A percentile compares a stretch with the other conserved stretches of the same genome.
These are phyloP conservation scores for Kandelia obovata DNA, from an alignment of 345 rosid species.

Conservation along the genomic window DNA sequence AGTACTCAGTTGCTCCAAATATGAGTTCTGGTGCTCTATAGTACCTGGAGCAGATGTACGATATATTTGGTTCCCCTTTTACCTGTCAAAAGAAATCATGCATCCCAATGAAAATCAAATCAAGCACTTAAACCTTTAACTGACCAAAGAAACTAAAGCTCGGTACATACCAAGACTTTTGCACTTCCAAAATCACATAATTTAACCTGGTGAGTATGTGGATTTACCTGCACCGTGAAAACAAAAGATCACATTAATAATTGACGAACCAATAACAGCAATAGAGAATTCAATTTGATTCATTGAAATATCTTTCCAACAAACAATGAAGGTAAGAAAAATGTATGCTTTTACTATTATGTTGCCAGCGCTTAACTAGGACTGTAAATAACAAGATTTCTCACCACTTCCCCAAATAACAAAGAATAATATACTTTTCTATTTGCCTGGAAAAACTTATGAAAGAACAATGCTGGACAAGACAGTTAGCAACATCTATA, in stretches of 20 bases:
- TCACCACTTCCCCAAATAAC: not conserved
- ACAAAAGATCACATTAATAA: not conserved
- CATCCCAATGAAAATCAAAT: conserved; percentile 5
- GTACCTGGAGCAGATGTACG: conserved; percentile 94
- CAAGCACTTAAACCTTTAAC: not conserved
- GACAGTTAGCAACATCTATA: not conserved
- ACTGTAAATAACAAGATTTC: not conserved
- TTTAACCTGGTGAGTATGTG: conserved; percentile 96
- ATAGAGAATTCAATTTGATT: not conserved
- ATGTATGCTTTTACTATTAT: not conserved
- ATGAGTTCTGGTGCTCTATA: conserved; percentile 98
- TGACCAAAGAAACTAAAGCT: not conserved
- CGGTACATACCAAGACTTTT: conserved; percentile 74
- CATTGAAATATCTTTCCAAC: not conserved
- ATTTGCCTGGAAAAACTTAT: not conserved
- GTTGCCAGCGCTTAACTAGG: not conserved
- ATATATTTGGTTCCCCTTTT: conserved; percentile 95
- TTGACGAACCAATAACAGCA: not conserved
- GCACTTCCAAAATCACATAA: conserved; percentile 99
- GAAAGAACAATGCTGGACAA: not conserved
- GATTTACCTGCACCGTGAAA: conserved; percentile 65
- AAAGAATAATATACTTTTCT: not conserved
- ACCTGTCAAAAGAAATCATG: conserved; percentile 46
- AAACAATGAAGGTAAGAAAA: not conserved
- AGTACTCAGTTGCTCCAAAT: conserved; percentile 95